Base-by-base conservation (phyloP, 768 basidiomycete genomes). In the Collybiopsis confluens region DNA sequence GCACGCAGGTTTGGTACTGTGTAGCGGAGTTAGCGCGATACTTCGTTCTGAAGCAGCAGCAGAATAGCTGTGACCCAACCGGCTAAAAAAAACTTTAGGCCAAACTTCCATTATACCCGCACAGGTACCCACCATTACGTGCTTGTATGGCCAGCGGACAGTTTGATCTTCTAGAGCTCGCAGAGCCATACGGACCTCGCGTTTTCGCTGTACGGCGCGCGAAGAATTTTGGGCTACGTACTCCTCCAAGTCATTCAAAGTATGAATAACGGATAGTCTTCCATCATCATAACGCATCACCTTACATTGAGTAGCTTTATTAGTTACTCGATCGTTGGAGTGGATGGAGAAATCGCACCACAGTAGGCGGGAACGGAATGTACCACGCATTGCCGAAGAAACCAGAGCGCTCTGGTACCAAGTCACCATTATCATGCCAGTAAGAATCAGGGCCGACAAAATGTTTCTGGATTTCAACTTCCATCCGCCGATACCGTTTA, bases 351-450 rank as follows among this genome's bases (percentile, higher is more conserved):
- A 55, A 18, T n/a, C 74, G 50, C 58, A 83, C 85, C 51, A 88
- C 68, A 0, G 84, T 81, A 0, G 88, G 86, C 0, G 89, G 89
- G 60, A 92, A 91, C 2, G 88, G 87, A 26, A 89, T 76, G 78
- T 85, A 84, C 84, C 87, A 90, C 8, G 86, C 81, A 56, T 88
- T 86, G 8, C 89, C 89, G 62, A 90, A 92, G 63, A 71, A 80
- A 40, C 73, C 76, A 2, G 70, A 72, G 52, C 78, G 73, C 0
- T 72, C 68, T 0, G 70, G 65, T 3, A 61, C 58, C 3, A 62
- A 45, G 2, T 65, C 61, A 2, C 61, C 60, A 10, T 73, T 68
- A 45, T 67, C 63, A 57, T 73, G 79, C 83, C 83, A 92, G 64
- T 83, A 89, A 44, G 78, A 81, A 65, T 92, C 90, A 9, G 89